Evolutionary conservation across 306 rosid genomes (phyloP).

Genomic region (Abrus pulchellus): DNA sequence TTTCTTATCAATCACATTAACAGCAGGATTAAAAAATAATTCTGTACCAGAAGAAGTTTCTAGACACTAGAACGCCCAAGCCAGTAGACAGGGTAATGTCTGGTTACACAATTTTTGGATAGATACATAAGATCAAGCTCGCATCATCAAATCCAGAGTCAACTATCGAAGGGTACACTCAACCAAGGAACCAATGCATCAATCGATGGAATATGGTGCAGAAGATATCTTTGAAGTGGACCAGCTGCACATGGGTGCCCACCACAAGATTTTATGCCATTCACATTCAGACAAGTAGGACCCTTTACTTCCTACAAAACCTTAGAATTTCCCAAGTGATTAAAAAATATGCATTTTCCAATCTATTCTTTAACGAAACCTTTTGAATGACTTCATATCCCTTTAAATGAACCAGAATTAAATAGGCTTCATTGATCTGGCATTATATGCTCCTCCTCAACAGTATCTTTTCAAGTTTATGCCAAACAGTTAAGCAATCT

Average conservation of each 20-base stretch:
- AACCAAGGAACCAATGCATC: conserved; percentile 39
- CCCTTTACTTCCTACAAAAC: conserved; percentile 44
- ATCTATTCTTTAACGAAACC: conserved; percentile 35
- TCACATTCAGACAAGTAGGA: conserved; percentile 57
- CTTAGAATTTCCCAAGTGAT: conserved; percentile 40
- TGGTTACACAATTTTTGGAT: neutral
- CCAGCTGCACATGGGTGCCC: conserved; percentile 58
- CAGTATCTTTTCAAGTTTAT: conserved; percentile 47
- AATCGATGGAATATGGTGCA: conserved; percentile 41
- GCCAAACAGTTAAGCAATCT: conserved; percentile 53
- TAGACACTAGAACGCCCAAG: no score
- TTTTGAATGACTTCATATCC: conserved; percentile 43
- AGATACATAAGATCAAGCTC: neutral
- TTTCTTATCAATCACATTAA: no score
- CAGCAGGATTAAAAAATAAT: no score
- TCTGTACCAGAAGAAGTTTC: no score
- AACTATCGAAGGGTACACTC: neutral
- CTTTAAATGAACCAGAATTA: conserved; percentile 34
- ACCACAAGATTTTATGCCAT: conserved; percentile 60
- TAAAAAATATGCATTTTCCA: conserved; percentile 31
- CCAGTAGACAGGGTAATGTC: no score
- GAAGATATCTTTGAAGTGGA: conserved; percentile 52
- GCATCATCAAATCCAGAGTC: neutral
- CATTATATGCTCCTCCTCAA: conserved; percentile 40
- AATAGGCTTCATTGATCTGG: conserved; percentile 53